Conservation (phyloP, 2,329 filamentous ascomycete genomes). For the Fragosphaeria purpurea region DNA sequence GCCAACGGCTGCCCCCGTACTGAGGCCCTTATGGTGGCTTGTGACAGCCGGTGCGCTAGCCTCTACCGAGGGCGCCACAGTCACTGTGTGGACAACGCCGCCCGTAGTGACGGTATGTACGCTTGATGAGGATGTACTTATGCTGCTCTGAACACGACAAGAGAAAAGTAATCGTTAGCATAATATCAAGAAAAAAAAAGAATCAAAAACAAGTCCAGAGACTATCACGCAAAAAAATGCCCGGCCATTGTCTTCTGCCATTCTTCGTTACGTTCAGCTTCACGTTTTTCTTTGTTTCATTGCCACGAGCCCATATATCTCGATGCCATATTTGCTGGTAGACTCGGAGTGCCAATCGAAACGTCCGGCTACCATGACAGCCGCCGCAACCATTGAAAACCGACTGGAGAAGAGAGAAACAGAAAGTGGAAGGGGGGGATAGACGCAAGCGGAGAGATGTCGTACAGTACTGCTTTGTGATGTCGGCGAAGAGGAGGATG, state of each 20-base stretch:
- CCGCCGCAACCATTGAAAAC: no score
- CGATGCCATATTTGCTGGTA: no score
- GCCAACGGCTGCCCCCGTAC: conserved; percentile 40
- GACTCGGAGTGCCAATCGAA: no score
- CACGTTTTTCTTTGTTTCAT: no score
- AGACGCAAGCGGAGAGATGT: neutral
- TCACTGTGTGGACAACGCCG: conserved; percentile 45
- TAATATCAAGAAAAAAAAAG: neutral
- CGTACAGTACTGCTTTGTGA: conserved; percentile 11
- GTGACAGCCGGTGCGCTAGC: conserved; percentile 3
- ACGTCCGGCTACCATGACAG: no score
- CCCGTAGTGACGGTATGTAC: conserved; percentile 45
- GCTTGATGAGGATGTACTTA: conserved; percentile 15
- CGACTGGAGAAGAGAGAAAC: neutral
- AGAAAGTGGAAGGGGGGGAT: neutral
- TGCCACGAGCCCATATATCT: no score
- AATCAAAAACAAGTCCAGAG: neutral
- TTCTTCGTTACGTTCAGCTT: no score
- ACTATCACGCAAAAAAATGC: no score
- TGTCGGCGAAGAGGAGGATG: neutral
- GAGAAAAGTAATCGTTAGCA: neutral
- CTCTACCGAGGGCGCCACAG: conserved; percentile 32
- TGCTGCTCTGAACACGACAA: conserved; percentile 1
- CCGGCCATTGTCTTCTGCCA: no score
- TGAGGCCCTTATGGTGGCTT: conserved; percentile 22